Evolutionary conservation across 164 flowering plant species (phyloP).

Genomic region (Macadamia tetraphylla): DNA sequence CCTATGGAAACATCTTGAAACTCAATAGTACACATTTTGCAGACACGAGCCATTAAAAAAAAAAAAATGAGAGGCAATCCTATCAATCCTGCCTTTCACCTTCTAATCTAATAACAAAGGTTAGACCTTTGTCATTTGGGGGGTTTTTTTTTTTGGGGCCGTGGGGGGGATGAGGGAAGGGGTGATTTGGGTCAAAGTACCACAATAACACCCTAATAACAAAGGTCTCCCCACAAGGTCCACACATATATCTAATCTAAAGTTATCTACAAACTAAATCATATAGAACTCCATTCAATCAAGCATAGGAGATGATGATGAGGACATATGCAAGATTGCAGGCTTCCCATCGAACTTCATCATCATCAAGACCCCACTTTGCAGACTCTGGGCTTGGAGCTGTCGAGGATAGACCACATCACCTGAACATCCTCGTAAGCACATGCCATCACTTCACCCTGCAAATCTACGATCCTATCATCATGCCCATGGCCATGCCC

Average conservation of each 20-base stretch:
- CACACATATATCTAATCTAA: no score
- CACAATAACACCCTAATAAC: no score
- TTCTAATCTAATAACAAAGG: not conserved
- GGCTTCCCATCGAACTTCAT: no score
- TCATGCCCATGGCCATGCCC: constrained; percentile 30
- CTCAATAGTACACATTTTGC: no score
- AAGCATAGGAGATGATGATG: no score
- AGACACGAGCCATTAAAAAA: not conserved
- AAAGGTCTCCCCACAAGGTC: no score
- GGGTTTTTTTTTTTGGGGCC: no score
- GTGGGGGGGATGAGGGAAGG: no score
- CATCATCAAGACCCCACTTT: constrained; percentile 1
- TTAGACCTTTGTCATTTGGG: not conserved
- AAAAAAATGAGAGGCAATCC: not conserved
- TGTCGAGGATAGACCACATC: constrained; percentile 82
- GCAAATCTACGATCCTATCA: constrained; percentile 38
- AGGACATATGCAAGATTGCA: no score
- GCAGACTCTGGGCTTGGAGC: constrained; percentile 17
- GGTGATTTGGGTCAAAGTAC: no score
- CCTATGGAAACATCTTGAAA: not conserved
- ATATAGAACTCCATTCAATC: no score
- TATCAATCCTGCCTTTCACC: not conserved
- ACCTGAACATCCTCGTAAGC: constrained; percentile 78
- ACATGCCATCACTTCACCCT: constrained; percentile 86
- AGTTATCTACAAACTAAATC: no score